Conservation (phyloP, 805 yeast species). For the Cyberlindnera euphorbiae region DNA sequence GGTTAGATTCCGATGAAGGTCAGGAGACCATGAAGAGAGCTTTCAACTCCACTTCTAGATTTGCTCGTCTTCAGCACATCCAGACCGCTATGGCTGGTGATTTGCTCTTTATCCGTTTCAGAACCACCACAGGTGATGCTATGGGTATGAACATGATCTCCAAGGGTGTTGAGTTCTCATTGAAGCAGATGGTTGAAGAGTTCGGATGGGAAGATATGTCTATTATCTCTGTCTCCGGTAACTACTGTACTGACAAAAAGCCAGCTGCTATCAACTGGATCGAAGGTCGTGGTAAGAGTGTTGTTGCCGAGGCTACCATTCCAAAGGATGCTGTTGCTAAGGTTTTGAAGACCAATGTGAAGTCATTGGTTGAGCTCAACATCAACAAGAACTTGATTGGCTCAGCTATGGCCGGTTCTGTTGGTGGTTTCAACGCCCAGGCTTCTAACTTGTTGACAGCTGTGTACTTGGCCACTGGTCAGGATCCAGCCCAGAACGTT, state of each 20-base stretch:
- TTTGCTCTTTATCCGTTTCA: constrained; percentile 80
- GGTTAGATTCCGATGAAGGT: constrained; percentile 97
- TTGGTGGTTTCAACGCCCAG: constrained; percentile 98
- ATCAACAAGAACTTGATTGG: constrained; percentile 88
- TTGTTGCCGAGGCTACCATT: constrained; percentile 91
- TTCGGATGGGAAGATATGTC: constrained; percentile 94
- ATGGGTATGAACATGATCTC: constrained; percentile 99
- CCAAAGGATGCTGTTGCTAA: constrained; percentile 76
- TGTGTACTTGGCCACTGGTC: constrained; percentile 91
- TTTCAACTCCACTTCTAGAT: constrained; percentile 93
- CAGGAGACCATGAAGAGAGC: constrained; percentile 76
- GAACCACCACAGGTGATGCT: constrained; percentile 99
- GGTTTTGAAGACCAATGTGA: constrained; percentile 88
- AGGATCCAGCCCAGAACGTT: constrained; percentile 99
- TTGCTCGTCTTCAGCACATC: constrained; percentile 88
- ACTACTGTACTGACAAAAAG: constrained; percentile 96
- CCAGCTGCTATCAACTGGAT: constrained; percentile 99
- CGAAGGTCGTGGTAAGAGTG: constrained; percentile 97
- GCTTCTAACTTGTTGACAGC: constrained; percentile 97
- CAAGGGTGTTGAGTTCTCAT: constrained; percentile 89
- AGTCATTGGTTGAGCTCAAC: constrained; percentile 86
- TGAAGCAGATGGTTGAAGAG: constrained; percentile 78
- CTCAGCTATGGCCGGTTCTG: constrained; percentile 96
- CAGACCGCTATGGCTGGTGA: constrained; percentile 95
- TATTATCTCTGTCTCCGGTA: constrained; percentile 90